A percentile compares a stretch with the other conserved stretches of the same genome.
These are phyloP conservation scores for Ephemerocybe angulata DNA, from an alignment of 768 basidiomycete genomes.

Conservation along the genomic window DNA sequence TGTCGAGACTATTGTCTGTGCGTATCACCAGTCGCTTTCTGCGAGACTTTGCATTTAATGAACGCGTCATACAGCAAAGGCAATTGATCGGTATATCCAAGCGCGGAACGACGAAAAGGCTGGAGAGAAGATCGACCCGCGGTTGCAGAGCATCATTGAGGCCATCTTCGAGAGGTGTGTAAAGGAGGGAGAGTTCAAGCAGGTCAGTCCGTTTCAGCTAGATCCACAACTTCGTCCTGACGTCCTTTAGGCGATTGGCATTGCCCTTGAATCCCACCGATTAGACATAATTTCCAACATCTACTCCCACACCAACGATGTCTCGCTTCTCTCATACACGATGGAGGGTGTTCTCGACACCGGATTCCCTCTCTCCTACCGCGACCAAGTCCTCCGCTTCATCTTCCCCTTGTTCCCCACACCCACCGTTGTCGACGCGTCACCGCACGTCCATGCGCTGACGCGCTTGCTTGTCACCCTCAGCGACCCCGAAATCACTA, in stretches of 20 bases:
- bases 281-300: constrained; percentile 82
- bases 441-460: constrained; percentile 73
- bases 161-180: constrained; percentile 84
- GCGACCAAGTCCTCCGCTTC: constrained; percentile 75
- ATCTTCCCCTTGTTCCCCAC: constrained; percentile 84
- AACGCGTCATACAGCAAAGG: constrained; percentile 62
- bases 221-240: constrained; percentile 11
- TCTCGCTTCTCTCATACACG: constrained; percentile 79
- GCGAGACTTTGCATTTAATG: neutral
- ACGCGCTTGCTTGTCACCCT: constrained; percentile 89
- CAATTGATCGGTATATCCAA: constrained; percentile 90
- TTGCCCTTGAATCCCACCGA: constrained; percentile 88
- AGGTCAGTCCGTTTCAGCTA: constrained; percentile 45
- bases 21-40: constrained; percentile 30
- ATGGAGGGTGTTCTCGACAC: constrained; percentile 91
- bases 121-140: constrained; percentile 66
- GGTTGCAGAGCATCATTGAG: constrained; percentile 82
- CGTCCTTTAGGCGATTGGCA: constrained; percentile 75
- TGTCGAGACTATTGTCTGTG: constrained; percentile 91
- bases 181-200: constrained; percentile 85
- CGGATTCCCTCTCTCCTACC: constrained; percentile 81
- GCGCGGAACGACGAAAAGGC: constrained; percentile 57
- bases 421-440: constrained; percentile 65
- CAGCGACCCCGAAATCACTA: constrained; percentile 74
- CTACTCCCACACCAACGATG: constrained; percentile 71